A percentile compares a stretch with the other conserved stretches of the same genome.
Evolutionary conservation across 1,284 basidiomycete species (phyloP).

Genomic region (Marasmius fiardii): DNA sequence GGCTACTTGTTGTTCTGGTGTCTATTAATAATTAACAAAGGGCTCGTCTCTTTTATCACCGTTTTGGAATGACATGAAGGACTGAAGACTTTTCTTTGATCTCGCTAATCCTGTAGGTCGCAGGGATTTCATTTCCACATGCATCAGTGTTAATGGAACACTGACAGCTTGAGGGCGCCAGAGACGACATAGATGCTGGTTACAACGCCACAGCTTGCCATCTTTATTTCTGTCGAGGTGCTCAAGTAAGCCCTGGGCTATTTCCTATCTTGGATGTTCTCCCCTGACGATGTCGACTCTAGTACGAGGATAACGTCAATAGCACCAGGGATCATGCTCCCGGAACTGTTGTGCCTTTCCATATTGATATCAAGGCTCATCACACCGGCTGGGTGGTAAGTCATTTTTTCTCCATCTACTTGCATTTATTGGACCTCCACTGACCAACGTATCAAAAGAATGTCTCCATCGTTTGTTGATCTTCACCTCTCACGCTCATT

Average conservation of each 20-base stretch:
- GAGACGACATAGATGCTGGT: constrained; percentile 23
- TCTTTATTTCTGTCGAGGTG: constrained; percentile 33
- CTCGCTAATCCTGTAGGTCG: constrained; percentile 26
- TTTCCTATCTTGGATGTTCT: neutral
- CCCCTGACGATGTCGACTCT: neutral
- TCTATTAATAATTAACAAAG: constrained; percentile 25
- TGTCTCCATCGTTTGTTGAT: constrained; percentile 25
- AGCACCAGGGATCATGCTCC: constrained; percentile 26
- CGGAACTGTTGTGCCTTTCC: constrained; percentile 27
- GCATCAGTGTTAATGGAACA: too few relatives aligned
- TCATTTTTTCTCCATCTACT: constrained; percentile 1
- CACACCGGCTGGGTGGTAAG: constrained; percentile 34
- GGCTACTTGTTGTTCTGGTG: constrained; percentile 28
- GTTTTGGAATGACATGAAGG: neutral
- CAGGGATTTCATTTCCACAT: too few relatives aligned
- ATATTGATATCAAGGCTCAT: constrained; percentile 29
- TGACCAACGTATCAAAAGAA: constrained; percentile 20
- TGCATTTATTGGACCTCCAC: neutral
- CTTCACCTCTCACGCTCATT: too few relatives aligned
- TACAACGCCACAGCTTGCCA: constrained; percentile 32
- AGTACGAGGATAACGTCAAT: constrained; percentile 30
- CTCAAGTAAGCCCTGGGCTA: constrained; percentile 21
- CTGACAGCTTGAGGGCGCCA: constrained; percentile 29
- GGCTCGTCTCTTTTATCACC: constrained; percentile 15
- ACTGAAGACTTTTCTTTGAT: constrained; percentile 18